Percentiles rank a stretch among this genome's conserved stretches.
These are phyloP conservation scores for Mycena epipterygia DNA, from an alignment of 768 basidiomycete species.

Conservation along the genomic window DNA sequence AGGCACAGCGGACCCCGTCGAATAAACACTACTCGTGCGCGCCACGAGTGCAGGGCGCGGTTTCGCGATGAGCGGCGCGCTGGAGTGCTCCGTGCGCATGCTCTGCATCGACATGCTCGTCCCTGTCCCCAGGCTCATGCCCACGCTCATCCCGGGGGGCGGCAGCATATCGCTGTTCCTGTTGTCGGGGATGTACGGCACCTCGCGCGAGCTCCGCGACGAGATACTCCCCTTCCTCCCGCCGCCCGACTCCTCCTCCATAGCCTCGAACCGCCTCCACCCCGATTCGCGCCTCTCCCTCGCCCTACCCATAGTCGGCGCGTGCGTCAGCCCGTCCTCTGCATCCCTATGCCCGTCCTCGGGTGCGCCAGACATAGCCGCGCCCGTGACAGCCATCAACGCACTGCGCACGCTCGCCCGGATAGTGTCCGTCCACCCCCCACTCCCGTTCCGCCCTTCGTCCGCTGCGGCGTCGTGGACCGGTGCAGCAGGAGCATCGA, in stretches of 20 bases:
- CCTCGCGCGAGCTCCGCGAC: too few relatives aligned
- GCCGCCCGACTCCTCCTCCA: not conserved
- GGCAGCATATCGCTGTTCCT: not conserved
- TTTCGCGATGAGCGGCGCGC: constrained; percentile 13
- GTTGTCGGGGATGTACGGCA: too few relatives aligned
- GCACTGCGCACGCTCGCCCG: constrained; percentile 28
- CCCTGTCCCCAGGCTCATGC: too few relatives aligned
- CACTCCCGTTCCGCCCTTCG: too few relatives aligned
- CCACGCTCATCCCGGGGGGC: not conserved
- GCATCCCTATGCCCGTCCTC: too few relatives aligned
- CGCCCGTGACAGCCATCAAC: constrained; percentile 26
- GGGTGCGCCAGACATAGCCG: not conserved
- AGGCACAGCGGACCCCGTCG: constrained; percentile 16
- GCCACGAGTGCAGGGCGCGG: constrained; percentile 21
- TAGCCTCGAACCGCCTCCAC: constrained; percentile 29
- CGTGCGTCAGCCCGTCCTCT: constrained; percentile 31
- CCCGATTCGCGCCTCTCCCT: constrained; percentile 26
- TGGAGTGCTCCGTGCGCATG: constrained; percentile 20
- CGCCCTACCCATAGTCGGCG: constrained; percentile 23
- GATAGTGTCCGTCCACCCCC: constrained; percentile 28
- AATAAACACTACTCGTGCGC: constrained; percentile 23
- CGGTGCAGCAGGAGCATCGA: not conserved
- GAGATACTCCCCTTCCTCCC: too few relatives aligned
- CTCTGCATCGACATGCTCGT: not conserved
- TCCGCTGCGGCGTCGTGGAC: not conserved